Base-by-base conservation (phyloP, 1,284 basidiomycete genomes). In the Tylopilus orsonianus region DNA sequence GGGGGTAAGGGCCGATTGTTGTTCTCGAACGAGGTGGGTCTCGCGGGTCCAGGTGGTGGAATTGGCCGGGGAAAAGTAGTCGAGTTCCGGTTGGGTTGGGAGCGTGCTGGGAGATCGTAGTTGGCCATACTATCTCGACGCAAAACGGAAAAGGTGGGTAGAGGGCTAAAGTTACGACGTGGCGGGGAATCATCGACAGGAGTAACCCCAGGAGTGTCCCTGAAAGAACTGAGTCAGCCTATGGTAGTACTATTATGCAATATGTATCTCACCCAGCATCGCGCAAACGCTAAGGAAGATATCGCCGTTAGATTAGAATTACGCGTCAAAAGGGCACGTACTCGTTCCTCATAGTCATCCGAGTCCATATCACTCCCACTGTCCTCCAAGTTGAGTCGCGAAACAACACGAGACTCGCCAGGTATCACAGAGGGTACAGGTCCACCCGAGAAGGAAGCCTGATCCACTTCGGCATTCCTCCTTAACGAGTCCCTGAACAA, bases 401-500 rank as follows among this genome's bases (percentile, higher is more conserved):
- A 52, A 16, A 34, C 8, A 36, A 48, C 9, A 19, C 39, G 52
- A 52, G 56, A 57, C 1, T 50, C 56, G 4, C 26, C 48, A 26
- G 48, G 10, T 9, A 26, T 41, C 26, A 27, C 10, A 29, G 49
- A 24, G n/a, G 51, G 23, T 1, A 53, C 24, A 35, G 48, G 40
- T 27, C 38, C 54, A 6, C 23, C 51, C 13, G 47, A 37, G n/a
- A 60, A 52, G 6, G 62, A 42, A 9, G 36, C 16, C 16, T 59
- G 64, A 14, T 58, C 54, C 2, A 55, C 64, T 30, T 67, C 66
- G n/a, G 46, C 63, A 27, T 66, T 65, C 29, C 64, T 65, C 49
- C 61, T 59, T 8, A 69, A 18, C 20, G 64, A 68, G 50, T 65
- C 64, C 20, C 64, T 61, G 42, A 69, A 65, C 18, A 69, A 29